Percentiles rank a stretch among this genome's conserved stretches.
Conservation (phyloP, 208 protist species). For the Trypanosomatidae sp. region DNA sequence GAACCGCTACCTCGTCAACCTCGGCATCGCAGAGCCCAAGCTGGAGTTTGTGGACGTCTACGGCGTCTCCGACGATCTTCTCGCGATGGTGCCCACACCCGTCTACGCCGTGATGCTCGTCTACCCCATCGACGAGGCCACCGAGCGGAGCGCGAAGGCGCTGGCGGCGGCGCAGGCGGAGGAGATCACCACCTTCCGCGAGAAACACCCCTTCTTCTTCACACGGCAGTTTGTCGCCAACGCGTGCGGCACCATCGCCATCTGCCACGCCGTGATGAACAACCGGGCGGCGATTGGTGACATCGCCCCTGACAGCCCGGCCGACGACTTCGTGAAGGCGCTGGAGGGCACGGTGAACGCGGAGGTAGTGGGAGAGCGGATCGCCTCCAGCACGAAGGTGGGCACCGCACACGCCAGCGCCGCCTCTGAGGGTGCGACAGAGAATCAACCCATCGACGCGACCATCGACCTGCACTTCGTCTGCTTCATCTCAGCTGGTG, state of each 20-base stretch:
- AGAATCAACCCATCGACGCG: conserved; percentile 58
- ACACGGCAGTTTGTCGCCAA: conserved; percentile 93
- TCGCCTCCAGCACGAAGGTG: conserved; percentile 42
- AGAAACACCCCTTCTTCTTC: conserved; percentile 77
- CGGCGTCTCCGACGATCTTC: conserved; percentile 85
- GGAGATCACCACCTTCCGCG: conserved; percentile 40
- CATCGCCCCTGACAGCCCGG: conserved; percentile 43
- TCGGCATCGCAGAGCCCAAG: conserved; percentile 56
- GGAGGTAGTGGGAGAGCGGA: conserved; percentile 24
- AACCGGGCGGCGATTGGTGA: conserved; percentile 62
- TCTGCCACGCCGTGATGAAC: conserved; percentile 93
- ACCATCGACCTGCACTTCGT: conserved; percentile 95
- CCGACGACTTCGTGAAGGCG: neutral
- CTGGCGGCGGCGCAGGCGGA: conserved; percentile 25
- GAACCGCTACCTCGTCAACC: conserved; percentile 73
- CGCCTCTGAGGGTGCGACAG: conserved; percentile 64
- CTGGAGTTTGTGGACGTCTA: conserved; percentile 92
- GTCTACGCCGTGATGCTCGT: conserved; percentile 90
- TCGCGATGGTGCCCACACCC: conserved; percentile 90
- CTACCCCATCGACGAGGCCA: conserved; percentile 80
- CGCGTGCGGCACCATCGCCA: conserved; percentile 95
- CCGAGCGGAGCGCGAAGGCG: conserved; percentile 25
- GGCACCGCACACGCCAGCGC: conserved; percentile 64
- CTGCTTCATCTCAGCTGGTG: conserved; percentile 84
- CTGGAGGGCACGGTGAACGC: neutral